These are phyloP conservation scores for Casuarina equisetifolia DNA, from an alignment of 306 rosid species.

Conservation along the genomic window DNA sequence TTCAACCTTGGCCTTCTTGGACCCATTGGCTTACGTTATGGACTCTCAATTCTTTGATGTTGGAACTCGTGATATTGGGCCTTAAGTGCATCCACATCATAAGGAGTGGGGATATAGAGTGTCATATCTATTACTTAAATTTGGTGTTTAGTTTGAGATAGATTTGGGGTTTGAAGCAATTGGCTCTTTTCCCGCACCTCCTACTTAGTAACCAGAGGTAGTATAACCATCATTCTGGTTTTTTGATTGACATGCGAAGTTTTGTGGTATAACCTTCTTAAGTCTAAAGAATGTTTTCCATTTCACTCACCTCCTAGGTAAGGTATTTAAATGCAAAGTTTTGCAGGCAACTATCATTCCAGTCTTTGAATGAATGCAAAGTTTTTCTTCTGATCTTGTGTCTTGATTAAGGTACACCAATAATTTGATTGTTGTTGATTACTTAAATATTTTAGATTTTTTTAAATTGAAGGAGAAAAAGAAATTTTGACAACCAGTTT, in stretches of 20 bases:
- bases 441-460: neutral
- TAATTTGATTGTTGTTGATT: neutral
- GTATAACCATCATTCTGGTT: too few species aligned
- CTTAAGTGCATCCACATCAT: too few species aligned
- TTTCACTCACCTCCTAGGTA: neutral
- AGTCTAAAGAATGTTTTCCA: neutral
- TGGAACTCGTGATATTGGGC: too few species aligned
- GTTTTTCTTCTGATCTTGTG: neutral
- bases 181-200: neutral
- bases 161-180: neutral
- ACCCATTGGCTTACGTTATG: too few species aligned
- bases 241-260: too few species aligned
- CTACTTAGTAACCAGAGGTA: too few species aligned
- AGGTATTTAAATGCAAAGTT: neutral
- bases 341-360: neutral
- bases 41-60: too few species aligned
- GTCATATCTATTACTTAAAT: neutral
- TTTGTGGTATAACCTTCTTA: neutral
- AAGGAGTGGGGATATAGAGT: neutral
- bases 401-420: neutral
- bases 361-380: neutral
- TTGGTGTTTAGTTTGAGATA: too few species aligned
- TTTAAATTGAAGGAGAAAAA: neutral
- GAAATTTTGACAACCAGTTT: too few species aligned
- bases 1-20: too few species aligned